These are phyloP conservation scores for Psidium guajava DNA, from an alignment of 345 rosid genomes.

Conservation along the genomic window DNA sequence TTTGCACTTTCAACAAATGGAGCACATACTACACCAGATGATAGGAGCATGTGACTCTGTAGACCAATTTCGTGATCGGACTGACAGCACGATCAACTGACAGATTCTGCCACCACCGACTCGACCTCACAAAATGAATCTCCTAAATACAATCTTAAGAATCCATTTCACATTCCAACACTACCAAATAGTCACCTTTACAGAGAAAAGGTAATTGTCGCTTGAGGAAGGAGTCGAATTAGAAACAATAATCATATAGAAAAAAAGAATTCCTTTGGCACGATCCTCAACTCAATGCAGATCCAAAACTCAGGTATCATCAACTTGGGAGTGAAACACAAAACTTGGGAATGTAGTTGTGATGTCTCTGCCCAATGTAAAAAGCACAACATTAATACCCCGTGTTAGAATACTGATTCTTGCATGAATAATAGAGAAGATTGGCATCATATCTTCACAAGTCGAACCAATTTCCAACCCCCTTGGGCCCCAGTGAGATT, in stretches of 20 bases:
- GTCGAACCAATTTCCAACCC: background rate
- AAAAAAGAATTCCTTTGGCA: background rate
- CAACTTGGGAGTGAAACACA: slow-evolving; percentile 3
- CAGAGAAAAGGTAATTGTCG: background rate
- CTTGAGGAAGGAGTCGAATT: background rate
- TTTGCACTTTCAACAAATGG: background rate
- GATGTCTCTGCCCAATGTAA: background rate
- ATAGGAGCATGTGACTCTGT: background rate
- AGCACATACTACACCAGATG: background rate
- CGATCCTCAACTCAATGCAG: background rate
- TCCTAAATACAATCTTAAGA: background rate
- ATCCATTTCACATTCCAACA: background rate
- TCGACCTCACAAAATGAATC: background rate
- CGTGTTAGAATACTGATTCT: background rate
- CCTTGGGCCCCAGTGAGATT: background rate
- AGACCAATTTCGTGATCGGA: background rate
- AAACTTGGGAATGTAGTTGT: background rate
- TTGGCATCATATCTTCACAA: background rate
- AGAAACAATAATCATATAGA: background rate
- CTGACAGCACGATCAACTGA: background rate
- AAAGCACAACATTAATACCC: background rate
- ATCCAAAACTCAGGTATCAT: slow-evolving; percentile 40
- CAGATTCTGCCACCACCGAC: background rate
- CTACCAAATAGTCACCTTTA: background rate
- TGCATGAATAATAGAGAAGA: background rate